Percentiles rank a stretch among this genome's conserved stretches.
phyloP scores from a whole-genome alignment of 2,329 filamentous ascomycete genomes.

The Elsinoe australis region DNA sequence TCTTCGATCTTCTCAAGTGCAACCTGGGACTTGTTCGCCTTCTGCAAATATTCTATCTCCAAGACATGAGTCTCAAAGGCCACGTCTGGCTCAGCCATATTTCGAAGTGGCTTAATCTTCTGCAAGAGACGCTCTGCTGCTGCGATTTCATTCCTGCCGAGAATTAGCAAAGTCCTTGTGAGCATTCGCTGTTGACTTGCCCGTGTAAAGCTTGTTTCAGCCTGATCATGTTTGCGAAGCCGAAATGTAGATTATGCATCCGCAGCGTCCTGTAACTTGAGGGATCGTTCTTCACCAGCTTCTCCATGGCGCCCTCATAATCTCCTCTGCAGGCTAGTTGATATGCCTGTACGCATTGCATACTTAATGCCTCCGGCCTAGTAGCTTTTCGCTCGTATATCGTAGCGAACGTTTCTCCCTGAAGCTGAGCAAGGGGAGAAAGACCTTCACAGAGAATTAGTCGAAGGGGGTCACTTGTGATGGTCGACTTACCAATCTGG shows the following conservation, averaged over 20 bases:
- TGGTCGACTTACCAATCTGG: constrained; percentile 53
- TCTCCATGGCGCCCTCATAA: constrained; percentile 59
- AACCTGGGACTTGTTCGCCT: constrained; percentile 43
- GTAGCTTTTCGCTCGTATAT: constrained; percentile 59
- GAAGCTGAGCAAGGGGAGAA: constrained; percentile 50
- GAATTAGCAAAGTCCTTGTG: neutral
- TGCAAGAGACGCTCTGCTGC: constrained; percentile 51
- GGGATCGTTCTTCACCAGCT: constrained; percentile 53
- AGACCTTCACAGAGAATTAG: constrained; percentile 35
- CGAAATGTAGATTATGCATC: constrained; percentile 64
- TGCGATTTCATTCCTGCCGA: constrained; percentile 46
- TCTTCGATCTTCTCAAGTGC: constrained; percentile 51
- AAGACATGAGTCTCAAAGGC: constrained; percentile 51
- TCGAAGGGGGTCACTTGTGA: neutral
- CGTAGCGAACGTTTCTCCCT: constrained; percentile 66
- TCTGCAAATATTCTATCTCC: constrained; percentile 52
- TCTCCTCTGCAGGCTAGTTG: constrained; percentile 58
- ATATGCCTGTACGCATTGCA: constrained; percentile 63
- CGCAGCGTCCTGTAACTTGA: constrained; percentile 65
- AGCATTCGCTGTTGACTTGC: too few relatives aligned
- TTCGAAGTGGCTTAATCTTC: constrained; percentile 45
- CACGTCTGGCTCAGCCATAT: constrained; percentile 48
- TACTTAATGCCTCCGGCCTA: constrained; percentile 71
- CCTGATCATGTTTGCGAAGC: constrained; percentile 59
- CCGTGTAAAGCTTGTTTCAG: constrained; percentile 54